Evolutionary conservation across 208 protist species (phyloP).

Genomic region (Kentomonas sorsogonicus): DNA sequence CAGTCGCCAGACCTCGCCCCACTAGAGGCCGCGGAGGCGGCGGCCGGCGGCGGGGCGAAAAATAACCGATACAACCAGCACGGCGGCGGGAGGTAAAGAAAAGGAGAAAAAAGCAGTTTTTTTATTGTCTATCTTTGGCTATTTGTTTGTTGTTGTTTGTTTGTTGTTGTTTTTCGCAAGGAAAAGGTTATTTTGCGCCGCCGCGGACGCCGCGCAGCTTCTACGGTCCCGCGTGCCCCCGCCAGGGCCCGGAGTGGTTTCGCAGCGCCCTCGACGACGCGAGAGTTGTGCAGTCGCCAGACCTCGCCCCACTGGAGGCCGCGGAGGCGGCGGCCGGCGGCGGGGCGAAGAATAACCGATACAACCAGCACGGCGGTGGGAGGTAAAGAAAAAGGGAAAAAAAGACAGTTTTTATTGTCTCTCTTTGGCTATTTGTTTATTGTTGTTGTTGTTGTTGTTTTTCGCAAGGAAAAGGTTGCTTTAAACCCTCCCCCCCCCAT

Average conservation of each 20-base stretch:
- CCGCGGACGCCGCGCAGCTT: slow-evolving; percentile 64
- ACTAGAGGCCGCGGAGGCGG: slow-evolving; percentile 40
- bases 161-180: slow-evolving; percentile 6
- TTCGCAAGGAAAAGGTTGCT: not conserved
- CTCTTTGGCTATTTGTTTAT: not conserved
- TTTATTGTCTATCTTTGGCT: slow-evolving; percentile 1
- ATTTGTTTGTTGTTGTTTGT: not conserved
- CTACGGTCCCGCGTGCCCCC: slow-evolving; percentile 36
- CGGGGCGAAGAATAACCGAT: too few relatives aligned
- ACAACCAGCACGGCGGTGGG: too few relatives aligned
- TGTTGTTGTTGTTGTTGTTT: slow-evolving; percentile 3
- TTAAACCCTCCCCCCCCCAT: too few relatives aligned
- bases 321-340: slow-evolving; percentile 40
- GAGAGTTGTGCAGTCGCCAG: slow-evolving; percentile 30
- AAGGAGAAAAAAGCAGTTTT: not conserved
- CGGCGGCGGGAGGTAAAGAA: too few relatives aligned
- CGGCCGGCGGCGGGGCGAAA: too few relatives aligned
- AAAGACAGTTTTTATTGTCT: not conserved
- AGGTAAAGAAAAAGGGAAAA: slow-evolving; percentile 1
- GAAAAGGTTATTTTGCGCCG: slow-evolving; percentile 12
- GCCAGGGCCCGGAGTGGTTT: slow-evolving; percentile 49
- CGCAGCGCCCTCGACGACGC: slow-evolving; percentile 31
- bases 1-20: slow-evolving; percentile 39
- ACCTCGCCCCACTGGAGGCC: slow-evolving; percentile 38
- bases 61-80: too few relatives aligned